Evolutionary conservation across 768 basidiomycete species (phyloP).

Genomic region (Guyanaporus albipodus): DNA sequence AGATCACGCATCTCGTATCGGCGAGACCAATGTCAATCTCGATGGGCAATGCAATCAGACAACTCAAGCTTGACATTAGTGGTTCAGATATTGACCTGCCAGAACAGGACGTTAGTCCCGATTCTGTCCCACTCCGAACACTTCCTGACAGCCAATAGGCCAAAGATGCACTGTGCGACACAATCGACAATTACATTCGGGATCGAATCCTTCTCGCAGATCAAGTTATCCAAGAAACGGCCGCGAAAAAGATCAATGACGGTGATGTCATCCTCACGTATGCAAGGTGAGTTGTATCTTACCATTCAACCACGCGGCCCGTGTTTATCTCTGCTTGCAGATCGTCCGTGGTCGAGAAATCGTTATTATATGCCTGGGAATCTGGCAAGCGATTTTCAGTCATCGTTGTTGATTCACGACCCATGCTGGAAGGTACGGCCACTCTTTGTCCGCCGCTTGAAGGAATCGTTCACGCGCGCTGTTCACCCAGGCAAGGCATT

Average conservation of each 20-base stretch:
- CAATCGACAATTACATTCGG: slow-evolving; percentile 90
- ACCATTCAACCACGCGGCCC: not conserved
- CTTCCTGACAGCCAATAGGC: slow-evolving; percentile 49
- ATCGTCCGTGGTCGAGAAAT: slow-evolving; percentile 92
- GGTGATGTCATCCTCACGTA: slow-evolving; percentile 92
- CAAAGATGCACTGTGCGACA: slow-evolving; percentile 74
- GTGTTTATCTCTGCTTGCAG: slow-evolving; percentile 36
- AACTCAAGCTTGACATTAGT: slow-evolving; percentile 94
- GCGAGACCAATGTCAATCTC: slow-evolving; percentile 89
- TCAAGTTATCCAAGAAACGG: slow-evolving; percentile 86
- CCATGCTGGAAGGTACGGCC: slow-evolving; percentile 77
- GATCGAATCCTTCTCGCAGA: slow-evolving; percentile 93
- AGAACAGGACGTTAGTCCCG: slow-evolving; percentile 77
- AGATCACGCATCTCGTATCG: slow-evolving; percentile 85
- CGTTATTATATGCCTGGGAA: slow-evolving; percentile 71
- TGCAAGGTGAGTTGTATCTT: slow-evolving; percentile 58
- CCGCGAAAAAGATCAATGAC: slow-evolving; percentile 90
- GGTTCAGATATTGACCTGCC: slow-evolving; percentile 88
- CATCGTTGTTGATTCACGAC: slow-evolving; percentile 91
- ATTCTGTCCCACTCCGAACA: not conserved
- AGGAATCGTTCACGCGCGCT: not conserved
- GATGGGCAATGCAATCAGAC: slow-evolving; percentile 92
- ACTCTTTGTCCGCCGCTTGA: not conserved
- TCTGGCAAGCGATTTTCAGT: slow-evolving; percentile 82
- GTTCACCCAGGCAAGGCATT: slow-evolving; percentile 68